Evolutionary conservation across 1,139 yeast genomes (phyloP), one percentile per base, ranked within the genome.

Genomic region (Magnusiomyces suaveolens): DNA sequence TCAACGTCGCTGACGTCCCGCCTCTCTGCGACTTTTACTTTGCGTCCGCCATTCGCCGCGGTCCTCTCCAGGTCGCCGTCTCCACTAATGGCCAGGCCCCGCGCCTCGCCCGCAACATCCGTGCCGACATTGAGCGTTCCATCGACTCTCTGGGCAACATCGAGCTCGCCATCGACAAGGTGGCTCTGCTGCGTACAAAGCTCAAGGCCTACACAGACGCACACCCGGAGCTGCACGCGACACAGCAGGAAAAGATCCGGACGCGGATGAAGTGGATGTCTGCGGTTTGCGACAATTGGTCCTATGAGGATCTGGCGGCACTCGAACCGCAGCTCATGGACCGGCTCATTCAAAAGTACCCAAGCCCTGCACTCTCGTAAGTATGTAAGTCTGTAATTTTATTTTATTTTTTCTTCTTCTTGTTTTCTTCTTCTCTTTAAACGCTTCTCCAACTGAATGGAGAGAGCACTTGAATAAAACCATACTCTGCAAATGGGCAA

Each of bases 1-100:
- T 85, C 39, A 87, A 87, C 66, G 84, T 87, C 47, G 95, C 95
- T 1, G 96, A 87, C 66, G 85, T 85, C 59, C 95, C 95, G 1
- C 78, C 80, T 18, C 71, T 82, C 59, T 87, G 96, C 71, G 96
- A 87, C 67, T 87, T 86, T 67, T 87, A 86, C 70, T 87, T 87
- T 68, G 95, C 95, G 1, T 80, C 90, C 29, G 82, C 84, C 75
- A 82, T 81, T 65, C 78, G 86, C 63, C 80, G 80, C 59, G 95
- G 89, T n/a, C 81, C 83, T 26, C 71, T 87, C 52, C 95, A 86
- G 65, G 78, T 87, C 38, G 84, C 87, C 89, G 84, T 87, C 10
- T 81, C 88, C 38, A 86, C 95, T 23, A 86, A 86, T 65, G 95
- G 95, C 8, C 80, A 82, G 62, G 84, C 90, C 1, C 96, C 96